phyloP scores from a whole-genome alignment of 2,329 filamentous ascomycete genomes.

The Xylogone sp. region DNA sequence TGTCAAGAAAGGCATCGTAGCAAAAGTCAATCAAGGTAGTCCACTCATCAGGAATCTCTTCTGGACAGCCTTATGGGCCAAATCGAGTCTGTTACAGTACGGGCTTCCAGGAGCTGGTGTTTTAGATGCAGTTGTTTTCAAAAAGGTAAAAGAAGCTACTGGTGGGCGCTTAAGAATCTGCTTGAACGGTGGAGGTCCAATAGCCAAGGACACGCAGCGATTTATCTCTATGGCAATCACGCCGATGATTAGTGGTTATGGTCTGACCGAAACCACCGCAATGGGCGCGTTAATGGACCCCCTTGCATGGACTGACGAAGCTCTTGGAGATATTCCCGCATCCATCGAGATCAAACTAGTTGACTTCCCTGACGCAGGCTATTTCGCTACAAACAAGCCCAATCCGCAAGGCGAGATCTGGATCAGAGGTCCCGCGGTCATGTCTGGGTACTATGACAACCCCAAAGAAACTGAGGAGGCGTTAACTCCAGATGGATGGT shows the following conservation, averaged over 20 bases:
- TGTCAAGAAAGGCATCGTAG: constrained; percentile 88
- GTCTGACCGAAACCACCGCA: constrained; percentile 87
- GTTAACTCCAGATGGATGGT: constrained; percentile 85
- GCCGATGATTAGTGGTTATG: constrained; percentile 93
- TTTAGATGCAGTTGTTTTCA: constrained; percentile 83
- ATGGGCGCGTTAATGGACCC: constrained; percentile 82
- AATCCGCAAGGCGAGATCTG: constrained; percentile 87
- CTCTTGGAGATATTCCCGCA: constrained; percentile 75
- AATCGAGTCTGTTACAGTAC: constrained; percentile 52
- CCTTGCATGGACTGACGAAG: constrained; percentile 72
- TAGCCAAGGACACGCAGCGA: constrained; percentile 80
- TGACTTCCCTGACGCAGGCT: constrained; percentile 84
- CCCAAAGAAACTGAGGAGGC: constrained; percentile 78
- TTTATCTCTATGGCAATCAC: constrained; percentile 92
- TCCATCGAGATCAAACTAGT: constrained; percentile 88
- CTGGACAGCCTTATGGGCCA: constrained; percentile 59
- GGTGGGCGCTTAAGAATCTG: constrained; percentile 85
- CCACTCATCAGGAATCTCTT: constrained; percentile 75
- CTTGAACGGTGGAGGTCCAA: constrained; percentile 90
- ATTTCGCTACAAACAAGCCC: constrained; percentile 64
- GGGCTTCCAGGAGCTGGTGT: constrained; percentile 64
- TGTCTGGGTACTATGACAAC: constrained; percentile 78
- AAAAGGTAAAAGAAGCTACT: constrained; percentile 84
- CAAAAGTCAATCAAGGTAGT: constrained; percentile 53
- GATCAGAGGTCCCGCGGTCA: constrained; percentile 75